Percentiles rank a stretch among this genome's conserved stretches.
phyloP scores from a whole-genome alignment of 2,329 filamentous ascomycete species.

The Teratosphaeria nubilosa region DNA sequence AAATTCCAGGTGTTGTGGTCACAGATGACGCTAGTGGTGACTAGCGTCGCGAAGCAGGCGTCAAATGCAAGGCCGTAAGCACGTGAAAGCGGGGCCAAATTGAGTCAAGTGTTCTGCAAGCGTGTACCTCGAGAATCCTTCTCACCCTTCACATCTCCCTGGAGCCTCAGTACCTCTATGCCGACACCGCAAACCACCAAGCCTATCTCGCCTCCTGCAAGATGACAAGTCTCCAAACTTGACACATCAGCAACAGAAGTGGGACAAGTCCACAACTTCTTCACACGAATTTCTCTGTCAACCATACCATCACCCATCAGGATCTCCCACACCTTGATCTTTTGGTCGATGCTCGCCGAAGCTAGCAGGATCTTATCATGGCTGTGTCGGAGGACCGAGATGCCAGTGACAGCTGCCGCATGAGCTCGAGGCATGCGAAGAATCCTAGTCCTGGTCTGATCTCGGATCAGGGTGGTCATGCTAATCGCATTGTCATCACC shows the following conservation, averaged over 20 bases:
- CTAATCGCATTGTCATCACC: slow-evolving; percentile 82
- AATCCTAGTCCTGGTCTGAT: slow-evolving; percentile 12
- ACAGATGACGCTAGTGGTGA: not conserved
- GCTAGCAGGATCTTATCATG: slow-evolving; percentile 9
- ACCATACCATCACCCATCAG: slow-evolving; percentile 16
- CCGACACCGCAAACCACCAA: slow-evolving; percentile 41
- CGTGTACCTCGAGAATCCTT: not conserved
- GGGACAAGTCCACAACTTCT: slow-evolving; percentile 23
- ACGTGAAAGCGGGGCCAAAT: not conserved
- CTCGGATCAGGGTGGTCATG: slow-evolving; percentile 35
- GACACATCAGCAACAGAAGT: slow-evolving; percentile 48
- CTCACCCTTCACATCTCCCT: not conserved
- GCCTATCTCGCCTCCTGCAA: slow-evolving; percentile 8
- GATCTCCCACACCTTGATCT: slow-evolving; percentile 38
- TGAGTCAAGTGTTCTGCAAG: not conserved
- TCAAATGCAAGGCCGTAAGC: not conserved
- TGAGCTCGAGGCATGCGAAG: slow-evolving; percentile 51
- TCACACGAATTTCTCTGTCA: slow-evolving; percentile 20
- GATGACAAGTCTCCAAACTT: slow-evolving; percentile 33
- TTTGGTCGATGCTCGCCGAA: slow-evolving; percentile 37
- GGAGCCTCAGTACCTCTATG: slow-evolving; percentile 27
- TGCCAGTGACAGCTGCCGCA: slow-evolving; percentile 57
- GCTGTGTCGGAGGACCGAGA: slow-evolving; percentile 30
- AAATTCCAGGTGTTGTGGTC: not conserved
- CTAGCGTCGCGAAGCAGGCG: not conserved